Conservation (phyloP, 306 rosid genomes). For the Abrus pulchellus region DNA sequence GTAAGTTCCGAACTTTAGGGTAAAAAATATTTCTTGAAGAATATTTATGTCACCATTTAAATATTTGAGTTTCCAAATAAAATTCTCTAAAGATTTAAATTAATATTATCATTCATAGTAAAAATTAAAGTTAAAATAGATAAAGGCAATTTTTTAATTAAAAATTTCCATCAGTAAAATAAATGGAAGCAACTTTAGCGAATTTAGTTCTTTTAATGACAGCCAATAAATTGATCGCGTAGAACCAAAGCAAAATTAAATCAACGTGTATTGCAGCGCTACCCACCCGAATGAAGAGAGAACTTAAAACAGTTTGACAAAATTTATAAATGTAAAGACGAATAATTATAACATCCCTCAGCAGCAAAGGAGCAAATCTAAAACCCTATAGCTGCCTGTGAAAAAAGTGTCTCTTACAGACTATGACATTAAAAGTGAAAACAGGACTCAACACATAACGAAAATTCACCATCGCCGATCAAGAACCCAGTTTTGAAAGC, state of each 20-base stretch:
- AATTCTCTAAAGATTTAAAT: too few species aligned
- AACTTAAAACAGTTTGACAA: neutral
- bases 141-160: too few species aligned
- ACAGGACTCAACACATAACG: slow-evolving; percentile 11
- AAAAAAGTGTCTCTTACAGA: slow-evolving; percentile 28
- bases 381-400: slow-evolving; percentile 40
- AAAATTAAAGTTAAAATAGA: too few species aligned
- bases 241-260: neutral
- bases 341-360: slow-evolving; percentile 13
- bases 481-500: slow-evolving; percentile 41
- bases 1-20: too few species aligned
- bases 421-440: neutral
- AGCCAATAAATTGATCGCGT: neutral
- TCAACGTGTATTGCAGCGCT: neutral
- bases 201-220: too few species aligned
- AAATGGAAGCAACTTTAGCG: too few species aligned
- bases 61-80: too few species aligned
- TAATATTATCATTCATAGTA: too few species aligned
- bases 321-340: neutral
- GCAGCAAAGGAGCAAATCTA: slow-evolving; percentile 37
- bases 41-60: too few species aligned
- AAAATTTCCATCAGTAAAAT: too few species aligned
- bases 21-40: too few species aligned
- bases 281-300: neutral
- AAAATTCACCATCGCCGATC: slow-evolving; percentile 37